Evolutionary conservation across 306 rosid genomes (phyloP).

Genomic region (Hippophae tibetana): DNA sequence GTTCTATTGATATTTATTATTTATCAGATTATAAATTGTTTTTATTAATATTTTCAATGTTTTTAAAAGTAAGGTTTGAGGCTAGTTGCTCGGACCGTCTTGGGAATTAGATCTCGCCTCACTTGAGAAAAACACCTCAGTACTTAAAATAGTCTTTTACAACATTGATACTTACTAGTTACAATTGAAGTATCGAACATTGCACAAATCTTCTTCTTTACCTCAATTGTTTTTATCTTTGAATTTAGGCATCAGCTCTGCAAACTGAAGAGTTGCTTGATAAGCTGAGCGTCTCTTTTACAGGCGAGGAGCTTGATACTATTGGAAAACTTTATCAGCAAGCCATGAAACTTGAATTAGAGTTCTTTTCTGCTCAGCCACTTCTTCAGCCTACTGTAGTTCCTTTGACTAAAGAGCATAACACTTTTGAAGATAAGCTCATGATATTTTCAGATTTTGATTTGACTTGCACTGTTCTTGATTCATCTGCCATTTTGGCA

Average conservation of each 20-base stretch:
- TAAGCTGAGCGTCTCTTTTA: slow-evolving; percentile 14
- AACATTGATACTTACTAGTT: not conserved
- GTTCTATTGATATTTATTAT: too few relatives aligned
- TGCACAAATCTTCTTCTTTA: not conserved
- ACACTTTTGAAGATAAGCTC: slow-evolving; percentile 4
- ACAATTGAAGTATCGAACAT: not conserved
- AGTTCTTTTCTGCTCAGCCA: slow-evolving; percentile 8
- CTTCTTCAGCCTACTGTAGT: slow-evolving; percentile 14
- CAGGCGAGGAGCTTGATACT: slow-evolving; percentile 20
- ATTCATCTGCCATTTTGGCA: slow-evolving; percentile 17
- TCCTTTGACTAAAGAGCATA: slow-evolving; percentile 12
- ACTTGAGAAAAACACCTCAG: too few relatives aligned
- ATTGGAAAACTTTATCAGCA: slow-evolving; percentile 17
- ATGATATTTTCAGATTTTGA: slow-evolving; percentile 25
- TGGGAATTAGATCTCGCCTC: too few relatives aligned
- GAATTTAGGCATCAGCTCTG: slow-evolving; percentile 10
- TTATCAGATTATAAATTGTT: too few relatives aligned
- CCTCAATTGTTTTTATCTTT: too few relatives aligned
- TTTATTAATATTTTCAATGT: too few relatives aligned
- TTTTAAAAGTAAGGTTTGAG: too few relatives aligned
- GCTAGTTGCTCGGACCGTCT: too few relatives aligned
- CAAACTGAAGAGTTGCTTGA: slow-evolving; percentile 19
- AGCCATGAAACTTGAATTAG: slow-evolving; percentile 18
- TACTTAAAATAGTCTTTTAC: too few relatives aligned
- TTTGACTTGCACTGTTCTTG: slow-evolving; percentile 20